Conservation (phyloP, 345 rosid genomes). For the Theobroma cacao region DNA sequence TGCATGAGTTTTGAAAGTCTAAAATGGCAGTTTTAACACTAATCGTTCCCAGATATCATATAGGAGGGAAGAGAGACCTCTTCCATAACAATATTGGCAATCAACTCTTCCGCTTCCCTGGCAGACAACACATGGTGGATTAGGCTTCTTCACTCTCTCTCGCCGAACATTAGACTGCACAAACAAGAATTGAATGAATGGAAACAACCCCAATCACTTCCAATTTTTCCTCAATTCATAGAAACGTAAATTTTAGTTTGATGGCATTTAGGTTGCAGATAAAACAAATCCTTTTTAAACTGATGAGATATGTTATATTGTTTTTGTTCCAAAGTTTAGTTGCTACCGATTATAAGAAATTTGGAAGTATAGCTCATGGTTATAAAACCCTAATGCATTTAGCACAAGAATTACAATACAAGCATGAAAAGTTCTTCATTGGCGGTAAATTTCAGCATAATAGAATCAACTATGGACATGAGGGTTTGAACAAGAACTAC, state of each 20-base stretch:
- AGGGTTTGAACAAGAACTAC: not conserved
- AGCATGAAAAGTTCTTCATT: not conserved
- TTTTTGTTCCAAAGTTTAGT: not conserved
- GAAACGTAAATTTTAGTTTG: not conserved
- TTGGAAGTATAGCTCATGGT: too few species aligned
- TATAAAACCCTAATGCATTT: not conserved
- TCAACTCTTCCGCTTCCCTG: slow-evolving; percentile 63
- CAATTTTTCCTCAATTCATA: not conserved
- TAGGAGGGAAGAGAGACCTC: slow-evolving; percentile 36
- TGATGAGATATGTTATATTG: not conserved
- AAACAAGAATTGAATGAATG: not conserved
- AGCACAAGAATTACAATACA: not conserved
- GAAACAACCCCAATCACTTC: not conserved
- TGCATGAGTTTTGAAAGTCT: not conserved
- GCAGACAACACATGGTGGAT: slow-evolving; percentile 67
- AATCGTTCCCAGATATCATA: not conserved
- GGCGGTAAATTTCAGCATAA: too few species aligned
- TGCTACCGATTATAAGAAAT: not conserved
- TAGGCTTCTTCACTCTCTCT: slow-evolving; percentile 36
- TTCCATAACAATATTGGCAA: slow-evolving; percentile 62
- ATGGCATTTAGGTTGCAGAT: not conserved
- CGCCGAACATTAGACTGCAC: slow-evolving; percentile 55
- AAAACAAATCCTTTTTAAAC: not conserved
- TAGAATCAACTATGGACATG: not conserved
- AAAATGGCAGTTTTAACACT: not conserved